phyloP scores from a whole-genome alignment of 129 eudicot genomes.

The Smallanthus sonchifolius region DNA sequence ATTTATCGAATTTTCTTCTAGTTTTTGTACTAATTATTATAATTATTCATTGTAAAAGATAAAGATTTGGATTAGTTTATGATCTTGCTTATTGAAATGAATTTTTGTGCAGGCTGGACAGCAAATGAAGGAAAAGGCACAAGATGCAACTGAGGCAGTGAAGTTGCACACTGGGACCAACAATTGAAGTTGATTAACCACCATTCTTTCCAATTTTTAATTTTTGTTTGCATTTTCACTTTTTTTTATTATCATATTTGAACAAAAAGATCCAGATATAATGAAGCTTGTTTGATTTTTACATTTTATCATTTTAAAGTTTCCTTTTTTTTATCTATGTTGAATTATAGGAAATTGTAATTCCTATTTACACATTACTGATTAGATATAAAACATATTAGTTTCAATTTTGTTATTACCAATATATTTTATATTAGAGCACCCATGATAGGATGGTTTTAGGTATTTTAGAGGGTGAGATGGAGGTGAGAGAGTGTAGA shows the following conservation, averaged over 20 bases:
- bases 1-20: background rate
- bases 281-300: background rate
- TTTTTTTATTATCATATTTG: background rate
- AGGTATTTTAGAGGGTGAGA: too few species aligned
- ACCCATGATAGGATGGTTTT: too few species aligned
- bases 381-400: background rate
- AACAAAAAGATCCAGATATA: background rate
- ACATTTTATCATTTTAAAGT: background rate
- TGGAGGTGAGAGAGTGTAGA: too few species aligned
- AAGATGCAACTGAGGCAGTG: slow-evolving; percentile 51
- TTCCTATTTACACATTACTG: background rate
- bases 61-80: background rate
- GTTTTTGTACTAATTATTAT: background rate
- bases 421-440: too few species aligned
- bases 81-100: background rate
- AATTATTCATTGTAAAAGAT: background rate
- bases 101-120: slow-evolving; percentile 46
- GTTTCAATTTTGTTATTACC: background rate
- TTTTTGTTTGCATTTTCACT: background rate
- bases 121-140: slow-evolving; percentile 54
- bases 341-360: background rate
- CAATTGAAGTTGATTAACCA: slow-evolving; percentile 24
- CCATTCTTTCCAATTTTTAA: background rate
- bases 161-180: slow-evolving; percentile 63
- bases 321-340: background rate